phyloP scores from a whole-genome alignment of 2,329 filamentous ascomycete species.

The Arachnopeziza araneosa region DNA sequence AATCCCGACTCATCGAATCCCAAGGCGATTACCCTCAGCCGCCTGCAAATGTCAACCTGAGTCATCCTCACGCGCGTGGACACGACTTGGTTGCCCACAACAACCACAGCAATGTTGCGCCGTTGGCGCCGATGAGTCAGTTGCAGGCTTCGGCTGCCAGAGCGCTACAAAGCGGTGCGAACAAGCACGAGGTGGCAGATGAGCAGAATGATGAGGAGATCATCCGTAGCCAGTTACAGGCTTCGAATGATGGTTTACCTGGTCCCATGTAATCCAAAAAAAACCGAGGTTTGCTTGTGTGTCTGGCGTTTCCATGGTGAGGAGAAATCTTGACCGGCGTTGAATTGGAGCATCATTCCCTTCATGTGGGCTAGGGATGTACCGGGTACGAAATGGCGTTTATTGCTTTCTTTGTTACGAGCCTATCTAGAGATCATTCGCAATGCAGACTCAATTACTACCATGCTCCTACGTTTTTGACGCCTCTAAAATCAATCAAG shows the following conservation, averaged over 20 bases:
- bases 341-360: neutral
- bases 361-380: constrained; percentile 1
- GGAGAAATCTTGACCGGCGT: neutral
- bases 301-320: constrained; percentile 8
- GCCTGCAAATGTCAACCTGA: constrained; percentile 72
- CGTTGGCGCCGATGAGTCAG: constrained; percentile 32
- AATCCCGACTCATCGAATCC: constrained; percentile 77
- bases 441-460: neutral
- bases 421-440: neutral
- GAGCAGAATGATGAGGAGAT: constrained; percentile 47
- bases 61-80: constrained; percentile 37
- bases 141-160: constrained; percentile 34
- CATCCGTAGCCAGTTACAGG: constrained; percentile 44
- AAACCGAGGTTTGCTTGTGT: neutral
- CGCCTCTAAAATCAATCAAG: neutral
- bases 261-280: constrained; percentile 19
- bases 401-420: neutral
- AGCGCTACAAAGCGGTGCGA: constrained; percentile 26
- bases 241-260: constrained; percentile 31
- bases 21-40: constrained; percentile 80
- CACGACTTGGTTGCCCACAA: neutral
- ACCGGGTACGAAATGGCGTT: constrained; percentile 3
- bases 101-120: constrained; percentile 17
- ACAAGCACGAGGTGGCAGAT: constrained; percentile 23
- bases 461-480: neutral